Conservation (phyloP, 495 filamentous ascomycete species). For the Ascodesmis nigricans region DNA sequence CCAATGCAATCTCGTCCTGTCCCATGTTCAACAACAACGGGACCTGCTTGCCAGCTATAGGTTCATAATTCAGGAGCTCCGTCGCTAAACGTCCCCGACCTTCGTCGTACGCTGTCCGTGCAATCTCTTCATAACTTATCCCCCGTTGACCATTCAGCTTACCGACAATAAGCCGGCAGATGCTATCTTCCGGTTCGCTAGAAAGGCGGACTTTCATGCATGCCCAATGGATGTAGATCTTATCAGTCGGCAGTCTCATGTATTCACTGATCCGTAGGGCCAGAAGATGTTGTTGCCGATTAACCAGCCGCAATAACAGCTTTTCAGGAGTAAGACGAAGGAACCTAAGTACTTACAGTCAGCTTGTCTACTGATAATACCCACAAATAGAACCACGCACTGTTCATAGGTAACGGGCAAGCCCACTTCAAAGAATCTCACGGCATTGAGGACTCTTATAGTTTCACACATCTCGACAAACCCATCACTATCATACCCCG, state of each 20-base stretch:
- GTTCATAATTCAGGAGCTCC: constrained; percentile 76
- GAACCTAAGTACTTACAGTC: constrained; percentile 22
- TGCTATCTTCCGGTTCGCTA: constrained; percentile 63
- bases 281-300: constrained; percentile 73
- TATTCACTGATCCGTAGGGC: constrained; percentile 80
- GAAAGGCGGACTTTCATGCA: constrained; percentile 77
- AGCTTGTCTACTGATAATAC: neutral
- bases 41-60: constrained; percentile 81
- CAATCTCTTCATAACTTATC: constrained; percentile 86
- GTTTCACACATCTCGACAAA: constrained; percentile 98
- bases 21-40: constrained; percentile 89
- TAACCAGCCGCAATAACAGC: constrained; percentile 63
- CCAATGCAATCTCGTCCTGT: constrained; percentile 82
- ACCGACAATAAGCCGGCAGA: constrained; percentile 69
- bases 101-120: constrained; percentile 87
- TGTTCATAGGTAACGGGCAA: constrained; percentile 84
- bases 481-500: constrained; percentile 90
- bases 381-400: constrained; percentile 22
- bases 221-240: constrained; percentile 92
- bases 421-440: constrained; percentile 75
- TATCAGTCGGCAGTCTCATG: constrained; percentile 63
- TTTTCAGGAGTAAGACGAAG: constrained; percentile 71
- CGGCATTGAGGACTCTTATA: constrained; percentile 74
- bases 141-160: constrained; percentile 69
- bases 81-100: constrained; percentile 71